These are phyloP conservation scores for Vaccinium vitisidaea DNA, from an alignment of 148 eudicot species.

Conservation along the genomic window DNA sequence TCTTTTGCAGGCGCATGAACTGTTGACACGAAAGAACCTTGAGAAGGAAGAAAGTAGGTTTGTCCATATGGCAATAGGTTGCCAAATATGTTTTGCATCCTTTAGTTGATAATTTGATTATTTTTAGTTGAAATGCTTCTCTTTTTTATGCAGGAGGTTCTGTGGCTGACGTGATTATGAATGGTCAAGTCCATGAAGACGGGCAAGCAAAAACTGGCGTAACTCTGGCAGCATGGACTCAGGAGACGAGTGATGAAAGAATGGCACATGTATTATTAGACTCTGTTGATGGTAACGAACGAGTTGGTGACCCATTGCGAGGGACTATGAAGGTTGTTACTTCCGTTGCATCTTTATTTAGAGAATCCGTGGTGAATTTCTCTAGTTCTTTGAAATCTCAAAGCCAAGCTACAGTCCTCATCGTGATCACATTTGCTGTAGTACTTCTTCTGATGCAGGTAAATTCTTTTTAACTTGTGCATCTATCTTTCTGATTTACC, in stretches of 20 bases:
- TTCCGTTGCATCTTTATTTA: slow-evolving; percentile 34
- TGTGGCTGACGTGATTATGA: slow-evolving; percentile 27
- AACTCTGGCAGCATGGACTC: slow-evolving; percentile 22
- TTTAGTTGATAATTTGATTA: background rate
- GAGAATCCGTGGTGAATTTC: slow-evolving; percentile 38
- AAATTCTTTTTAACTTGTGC: slow-evolving; percentile 10
- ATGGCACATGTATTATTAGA: slow-evolving; percentile 23
- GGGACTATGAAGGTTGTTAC: slow-evolving; percentile 25
- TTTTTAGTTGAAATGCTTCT: background rate
- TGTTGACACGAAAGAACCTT: slow-evolving; percentile 59
- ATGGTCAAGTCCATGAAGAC: slow-evolving; percentile 33
- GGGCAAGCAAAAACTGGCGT: slow-evolving; percentile 28
- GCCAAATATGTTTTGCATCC: background rate
- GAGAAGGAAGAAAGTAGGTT: slow-evolving; percentile 65
- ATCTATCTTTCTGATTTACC: slow-evolving; percentile 4
- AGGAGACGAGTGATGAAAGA: slow-evolving; percentile 27
- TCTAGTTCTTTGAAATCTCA: slow-evolving; percentile 33
- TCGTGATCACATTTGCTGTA: slow-evolving; percentile 41
- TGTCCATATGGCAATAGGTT: slow-evolving; percentile 3
- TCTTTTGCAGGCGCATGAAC: slow-evolving; percentile 73
- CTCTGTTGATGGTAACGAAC: slow-evolving; percentile 25
- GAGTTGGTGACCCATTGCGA: slow-evolving; percentile 22
- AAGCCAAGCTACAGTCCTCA: slow-evolving; percentile 33
- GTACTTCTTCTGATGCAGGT: slow-evolving; percentile 73
- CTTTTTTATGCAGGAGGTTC: slow-evolving; percentile 19